phyloP scores from a whole-genome alignment of 192 early-diverging fungal species.

The Podila minutissima region DNA sequence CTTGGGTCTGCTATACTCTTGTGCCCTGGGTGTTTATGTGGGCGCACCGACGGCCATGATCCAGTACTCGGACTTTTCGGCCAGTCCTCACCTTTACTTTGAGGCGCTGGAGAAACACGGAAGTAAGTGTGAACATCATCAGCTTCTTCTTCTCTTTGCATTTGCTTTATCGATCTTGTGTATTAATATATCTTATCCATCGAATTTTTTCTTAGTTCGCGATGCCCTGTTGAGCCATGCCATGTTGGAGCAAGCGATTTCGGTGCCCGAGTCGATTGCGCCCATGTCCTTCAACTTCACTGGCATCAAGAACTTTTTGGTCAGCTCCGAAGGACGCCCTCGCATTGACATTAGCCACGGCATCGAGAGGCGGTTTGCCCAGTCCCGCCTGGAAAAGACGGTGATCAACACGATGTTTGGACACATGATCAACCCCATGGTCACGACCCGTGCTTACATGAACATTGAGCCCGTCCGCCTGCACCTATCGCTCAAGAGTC shows the following conservation, averaged over 20 bases:
- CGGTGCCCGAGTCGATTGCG: slow-evolving; percentile 17
- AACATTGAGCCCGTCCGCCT: slow-evolving; percentile 74
- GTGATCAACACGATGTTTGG: slow-evolving; percentile 81
- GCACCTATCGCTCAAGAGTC: slow-evolving; percentile 67
- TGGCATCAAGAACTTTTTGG: slow-evolving; percentile 39
- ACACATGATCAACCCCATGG: slow-evolving; percentile 79
- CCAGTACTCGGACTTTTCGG: slow-evolving; percentile 67
- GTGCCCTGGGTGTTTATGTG: slow-evolving; percentile 51
- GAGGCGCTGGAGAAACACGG: slow-evolving; percentile 77
- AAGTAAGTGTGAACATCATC: slow-evolving; percentile 40
- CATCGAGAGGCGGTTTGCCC: slow-evolving; percentile 66
- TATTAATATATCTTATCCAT: background rate
- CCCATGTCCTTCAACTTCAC: slow-evolving; percentile 34
- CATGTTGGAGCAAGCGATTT: slow-evolving; percentile 43
- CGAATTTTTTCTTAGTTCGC: slow-evolving; percentile 5
- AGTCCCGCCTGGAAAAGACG: slow-evolving; percentile 71
- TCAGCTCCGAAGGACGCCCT: slow-evolving; percentile 41
- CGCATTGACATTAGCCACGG: slow-evolving; percentile 55
- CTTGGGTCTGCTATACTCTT: slow-evolving; percentile 53
- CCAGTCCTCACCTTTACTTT: slow-evolving; percentile 73
- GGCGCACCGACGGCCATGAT: slow-evolving; percentile 69
- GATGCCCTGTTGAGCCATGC: slow-evolving; percentile 39
- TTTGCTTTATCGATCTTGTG: background rate
- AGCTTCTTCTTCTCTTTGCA: background rate
- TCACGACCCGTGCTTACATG: slow-evolving; percentile 86